These are phyloP conservation scores for Coemansia sp. DNA, from an alignment of 371 early-diverging fungal species.

Conservation along the genomic window DNA sequence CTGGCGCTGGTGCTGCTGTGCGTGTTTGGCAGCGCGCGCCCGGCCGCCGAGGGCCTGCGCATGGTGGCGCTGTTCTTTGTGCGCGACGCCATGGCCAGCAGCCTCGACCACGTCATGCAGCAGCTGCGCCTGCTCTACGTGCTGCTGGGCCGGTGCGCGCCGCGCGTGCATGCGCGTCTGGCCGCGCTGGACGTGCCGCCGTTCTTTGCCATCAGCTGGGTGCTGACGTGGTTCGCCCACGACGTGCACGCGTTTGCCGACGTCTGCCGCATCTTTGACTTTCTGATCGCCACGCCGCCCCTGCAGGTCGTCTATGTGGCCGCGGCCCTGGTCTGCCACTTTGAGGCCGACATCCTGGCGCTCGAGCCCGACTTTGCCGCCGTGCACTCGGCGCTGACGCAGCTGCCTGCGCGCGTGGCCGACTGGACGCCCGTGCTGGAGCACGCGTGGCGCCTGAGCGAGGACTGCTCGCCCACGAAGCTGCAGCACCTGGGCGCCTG, in stretches of 20 bases:
- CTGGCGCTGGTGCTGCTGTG: constrained; percentile 39
- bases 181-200: constrained; percentile 62
- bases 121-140: constrained; percentile 43
- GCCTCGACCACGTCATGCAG: constrained; percentile 39
- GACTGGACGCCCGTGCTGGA: constrained; percentile 42
- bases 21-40: constrained; percentile 47
- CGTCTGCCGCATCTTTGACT: constrained; percentile 71
- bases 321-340: constrained; percentile 54
- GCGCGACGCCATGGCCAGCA: constrained; percentile 50
- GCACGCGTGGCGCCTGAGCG: constrained; percentile 30
- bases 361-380: constrained; percentile 45
- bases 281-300: constrained; percentile 70
- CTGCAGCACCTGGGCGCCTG: constrained; percentile 44
- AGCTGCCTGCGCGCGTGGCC: constrained; percentile 21
- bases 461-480: constrained; percentile 38
- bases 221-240: constrained; percentile 87
- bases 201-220: constrained; percentile 79
- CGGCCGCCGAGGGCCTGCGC: constrained; percentile 37
- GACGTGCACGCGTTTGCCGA: constrained; percentile 60
- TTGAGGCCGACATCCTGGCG: constrained; percentile 20
- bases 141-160: constrained; percentile 20
- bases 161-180: constrained; percentile 34
- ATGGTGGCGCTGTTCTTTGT: constrained; percentile 49
- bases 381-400: constrained; percentile 38
- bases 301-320: constrained; percentile 74